A percentile compares a stretch with the other conserved stretches of the same genome.
These are phyloP conservation scores for Rhinocladiella similis DNA, from an alignment of 2,329 filamentous ascomycete genomes.

Conservation along the genomic window DNA sequence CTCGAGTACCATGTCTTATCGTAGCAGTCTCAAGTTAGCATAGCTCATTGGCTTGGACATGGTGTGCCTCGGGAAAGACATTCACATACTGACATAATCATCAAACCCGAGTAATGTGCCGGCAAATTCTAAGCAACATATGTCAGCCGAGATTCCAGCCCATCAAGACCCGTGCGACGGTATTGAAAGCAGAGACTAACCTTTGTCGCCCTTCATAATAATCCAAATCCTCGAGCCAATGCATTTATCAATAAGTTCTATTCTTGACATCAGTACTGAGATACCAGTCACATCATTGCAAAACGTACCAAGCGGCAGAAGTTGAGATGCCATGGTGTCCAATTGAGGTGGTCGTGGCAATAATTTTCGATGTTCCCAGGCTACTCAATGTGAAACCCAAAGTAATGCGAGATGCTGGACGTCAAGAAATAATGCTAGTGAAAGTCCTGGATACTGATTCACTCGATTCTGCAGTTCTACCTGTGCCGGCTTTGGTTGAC, in stretches of 20 bases:
- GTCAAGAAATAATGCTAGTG: no score
- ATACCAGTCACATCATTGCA: background rate
- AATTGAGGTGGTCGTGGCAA: background rate
- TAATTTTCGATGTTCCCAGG: no score
- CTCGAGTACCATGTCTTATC: constrained; percentile 91
- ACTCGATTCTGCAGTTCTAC: no score
- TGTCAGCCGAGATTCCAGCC: background rate
- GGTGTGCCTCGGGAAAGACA: background rate
- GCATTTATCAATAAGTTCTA: constrained; percentile 98
- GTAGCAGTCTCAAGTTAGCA: constrained; percentile 2
- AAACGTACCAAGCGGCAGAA: constrained; percentile 66
- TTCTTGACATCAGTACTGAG: background rate
- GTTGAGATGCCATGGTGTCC: constrained; percentile 67
- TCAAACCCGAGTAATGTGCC: constrained; percentile 94
- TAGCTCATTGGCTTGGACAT: background rate
- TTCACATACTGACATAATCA: constrained; percentile 95
- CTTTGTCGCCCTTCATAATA: constrained; percentile 99
- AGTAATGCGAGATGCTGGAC: no score
- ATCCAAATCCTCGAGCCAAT: constrained; percentile 98
- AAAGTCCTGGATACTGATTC: no score
- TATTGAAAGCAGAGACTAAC: constrained; percentile 48
- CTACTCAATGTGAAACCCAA: no score
- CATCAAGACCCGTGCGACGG: no score
- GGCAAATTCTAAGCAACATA: constrained; percentile 72
- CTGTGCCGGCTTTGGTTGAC: no score